A percentile compares a stretch with the other conserved stretches of the same genome.
phyloP scores from a whole-genome alignment of 2,329 filamentous ascomycete genomes.

The Cercospora sojina region DNA sequence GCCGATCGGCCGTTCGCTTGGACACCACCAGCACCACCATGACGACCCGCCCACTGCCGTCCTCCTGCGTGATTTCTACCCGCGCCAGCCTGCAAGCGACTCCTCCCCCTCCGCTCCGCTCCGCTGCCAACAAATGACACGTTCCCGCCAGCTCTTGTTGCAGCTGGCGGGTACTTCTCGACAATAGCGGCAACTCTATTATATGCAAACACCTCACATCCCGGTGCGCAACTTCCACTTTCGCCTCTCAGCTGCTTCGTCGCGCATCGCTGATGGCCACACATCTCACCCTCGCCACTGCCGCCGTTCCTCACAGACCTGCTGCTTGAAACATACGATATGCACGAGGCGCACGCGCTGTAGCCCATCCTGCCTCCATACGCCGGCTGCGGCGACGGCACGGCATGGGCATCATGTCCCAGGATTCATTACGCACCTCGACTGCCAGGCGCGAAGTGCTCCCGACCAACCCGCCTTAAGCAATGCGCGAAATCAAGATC shows the following conservation, averaged over 20 bases:
- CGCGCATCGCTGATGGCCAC: background rate
- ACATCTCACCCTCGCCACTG: background rate
- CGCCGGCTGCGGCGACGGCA: background rate
- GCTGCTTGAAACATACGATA: background rate
- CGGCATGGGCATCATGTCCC: background rate
- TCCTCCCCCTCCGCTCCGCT: background rate
- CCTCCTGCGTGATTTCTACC: background rate
- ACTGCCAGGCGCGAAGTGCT: background rate
- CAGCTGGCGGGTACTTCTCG: background rate
- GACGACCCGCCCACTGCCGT: background rate
- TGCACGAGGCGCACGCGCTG: background rate
- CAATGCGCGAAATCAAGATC: background rate
- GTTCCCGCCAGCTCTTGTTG: background rate
- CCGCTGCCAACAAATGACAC: background rate
- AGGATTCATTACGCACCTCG: background rate
- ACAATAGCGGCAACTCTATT: slow-evolving; percentile 4
- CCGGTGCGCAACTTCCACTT: slow-evolving; percentile 1
- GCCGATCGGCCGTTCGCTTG: slow-evolving; percentile 2
- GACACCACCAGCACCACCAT: background rate
- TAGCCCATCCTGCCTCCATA: background rate
- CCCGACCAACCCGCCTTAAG: background rate
- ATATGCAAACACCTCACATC: slow-evolving; percentile 6
- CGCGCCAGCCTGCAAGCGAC: background rate
- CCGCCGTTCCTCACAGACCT: background rate
- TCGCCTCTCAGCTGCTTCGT: background rate